Conservation (phyloP, 192 early-diverging fungal species). For the Spinellus fusiger region DNA sequence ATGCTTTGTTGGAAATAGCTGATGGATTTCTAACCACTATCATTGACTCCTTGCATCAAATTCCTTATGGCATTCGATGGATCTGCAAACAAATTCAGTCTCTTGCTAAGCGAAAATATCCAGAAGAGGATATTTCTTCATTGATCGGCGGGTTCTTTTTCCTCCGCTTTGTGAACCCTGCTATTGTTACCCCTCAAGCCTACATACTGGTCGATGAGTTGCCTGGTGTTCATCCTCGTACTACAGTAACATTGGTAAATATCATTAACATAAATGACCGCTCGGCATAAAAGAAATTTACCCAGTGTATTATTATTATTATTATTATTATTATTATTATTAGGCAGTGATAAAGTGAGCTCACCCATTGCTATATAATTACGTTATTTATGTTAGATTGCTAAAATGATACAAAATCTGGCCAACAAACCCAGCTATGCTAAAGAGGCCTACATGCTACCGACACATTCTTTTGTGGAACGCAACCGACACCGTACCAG, state of each 20-base stretch:
- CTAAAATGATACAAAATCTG: conserved; percentile 92
- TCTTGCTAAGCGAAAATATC: conserved; percentile 90
- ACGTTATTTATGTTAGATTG: conserved; percentile 43
- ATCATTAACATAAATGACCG: background rate
- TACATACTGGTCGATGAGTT: conserved; percentile 87
- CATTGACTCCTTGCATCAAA: conserved; percentile 77
- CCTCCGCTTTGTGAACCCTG: conserved; percentile 93
- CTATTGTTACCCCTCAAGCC: conserved; percentile 91
- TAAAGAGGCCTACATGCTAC: conserved; percentile 88
- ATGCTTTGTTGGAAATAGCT: conserved; percentile 81
- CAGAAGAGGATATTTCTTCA: conserved; percentile 88
- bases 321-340: background rate
- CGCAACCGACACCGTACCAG: conserved; percentile 77
- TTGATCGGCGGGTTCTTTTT: conserved; percentile 97
- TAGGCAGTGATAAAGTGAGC: background rate
- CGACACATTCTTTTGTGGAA: conserved; percentile 84
- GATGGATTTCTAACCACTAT: conserved; percentile 83
- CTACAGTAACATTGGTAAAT: conserved; percentile 83
- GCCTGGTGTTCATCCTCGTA: conserved; percentile 73
- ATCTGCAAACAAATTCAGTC: conserved; percentile 97
- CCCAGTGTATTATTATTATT: background rate
- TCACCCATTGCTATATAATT: too few relatives aligned
- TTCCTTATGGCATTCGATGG: conserved; percentile 96
- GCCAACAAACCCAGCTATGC: conserved; percentile 90
- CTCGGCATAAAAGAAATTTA: background rate